phyloP scores from a whole-genome alignment of 2,329 filamentous ascomycete species.

The Colletotrichum magnum region DNA sequence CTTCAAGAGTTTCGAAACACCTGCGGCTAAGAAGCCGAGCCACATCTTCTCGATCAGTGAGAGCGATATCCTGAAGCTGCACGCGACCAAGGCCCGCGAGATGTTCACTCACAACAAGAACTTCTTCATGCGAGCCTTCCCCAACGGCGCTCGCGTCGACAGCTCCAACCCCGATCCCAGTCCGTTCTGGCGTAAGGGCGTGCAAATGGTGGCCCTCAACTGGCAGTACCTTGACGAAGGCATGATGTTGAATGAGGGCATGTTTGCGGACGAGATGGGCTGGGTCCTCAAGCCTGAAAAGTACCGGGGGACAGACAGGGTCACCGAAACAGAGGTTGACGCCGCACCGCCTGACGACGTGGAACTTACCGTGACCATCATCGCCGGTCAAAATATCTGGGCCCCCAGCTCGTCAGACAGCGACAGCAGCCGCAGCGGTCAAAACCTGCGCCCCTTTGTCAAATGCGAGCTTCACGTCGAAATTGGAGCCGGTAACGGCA shows the following conservation, averaged over 20 bases:
- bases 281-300: constrained; percentile 89
- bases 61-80: constrained; percentile 74
- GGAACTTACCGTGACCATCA: constrained; percentile 78
- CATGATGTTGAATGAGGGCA: constrained; percentile 97
- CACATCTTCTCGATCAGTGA: constrained; percentile 94
- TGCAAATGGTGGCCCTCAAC: constrained; percentile 98
- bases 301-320: constrained; percentile 70
- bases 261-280: constrained; percentile 90
- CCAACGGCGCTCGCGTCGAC: constrained; percentile 81
- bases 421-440: constrained; percentile 48
- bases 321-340: constrained; percentile 58
- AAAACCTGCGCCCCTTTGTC: constrained; percentile 76
- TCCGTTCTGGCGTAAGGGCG: constrained; percentile 91
- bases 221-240: constrained; percentile 96
- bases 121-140: constrained; percentile 93
- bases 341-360: constrained; percentile 68
- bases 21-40: constrained; percentile 69
- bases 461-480: constrained; percentile 88
- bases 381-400: constrained; percentile 82
- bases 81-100: constrained; percentile 75
- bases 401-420: constrained; percentile 60
- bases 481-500: constrained; percentile 59
- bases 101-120: constrained; percentile 90
- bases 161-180: constrained; percentile 97
- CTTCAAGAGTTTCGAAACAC: constrained; percentile 80